Percentiles rank a stretch among this genome's conserved stretches.
Conservation (phyloP, 495 filamentous ascomycete genomes). For the Wilcoxina mikolae region DNA sequence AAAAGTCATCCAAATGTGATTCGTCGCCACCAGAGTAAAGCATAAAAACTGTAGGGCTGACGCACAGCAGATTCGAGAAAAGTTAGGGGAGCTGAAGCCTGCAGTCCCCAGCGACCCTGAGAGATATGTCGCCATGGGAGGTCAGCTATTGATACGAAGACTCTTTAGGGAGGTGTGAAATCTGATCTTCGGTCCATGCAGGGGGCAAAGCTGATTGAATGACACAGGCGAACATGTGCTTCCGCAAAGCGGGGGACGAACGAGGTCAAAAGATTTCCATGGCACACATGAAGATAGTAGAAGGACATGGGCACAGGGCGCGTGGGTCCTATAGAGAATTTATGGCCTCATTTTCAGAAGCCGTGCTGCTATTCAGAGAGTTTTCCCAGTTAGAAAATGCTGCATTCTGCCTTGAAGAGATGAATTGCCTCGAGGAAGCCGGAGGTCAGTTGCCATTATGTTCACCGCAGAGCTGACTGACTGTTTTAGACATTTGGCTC, state of each 20-base stretch:
- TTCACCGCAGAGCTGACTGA: background rate
- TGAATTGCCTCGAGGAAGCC: constrained; percentile 10
- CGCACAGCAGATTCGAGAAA: no score
- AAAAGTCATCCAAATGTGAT: background rate
- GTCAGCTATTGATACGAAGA: constrained; percentile 10
- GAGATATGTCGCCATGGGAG: constrained; percentile 8
- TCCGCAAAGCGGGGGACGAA: constrained; percentile 8
- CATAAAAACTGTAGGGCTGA: no score
- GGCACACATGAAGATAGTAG: constrained; percentile 11
- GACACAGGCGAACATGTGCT: constrained; percentile 15
- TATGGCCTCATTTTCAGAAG: constrained; percentile 2
- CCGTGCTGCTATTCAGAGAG: constrained; percentile 9
- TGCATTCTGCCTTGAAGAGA: constrained; percentile 14
- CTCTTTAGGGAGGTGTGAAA: constrained; percentile 8
- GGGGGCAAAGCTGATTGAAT: no score
- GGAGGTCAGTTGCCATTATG: no score
- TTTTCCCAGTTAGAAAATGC: constrained; percentile 4
- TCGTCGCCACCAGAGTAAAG: no score
- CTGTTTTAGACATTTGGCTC: constrained; percentile 12
- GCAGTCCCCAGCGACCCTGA: constrained; percentile 4
- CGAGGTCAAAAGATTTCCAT: constrained; percentile 3
- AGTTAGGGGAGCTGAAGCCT: background rate
- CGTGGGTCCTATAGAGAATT: background rate
- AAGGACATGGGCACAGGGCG: constrained; percentile 7
- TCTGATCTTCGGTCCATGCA: no score